These are phyloP conservation scores for Phyllosticta citribraziliensis DNA, from an alignment of 2,329 filamentous ascomycete genomes.

Conservation along the genomic window DNA sequence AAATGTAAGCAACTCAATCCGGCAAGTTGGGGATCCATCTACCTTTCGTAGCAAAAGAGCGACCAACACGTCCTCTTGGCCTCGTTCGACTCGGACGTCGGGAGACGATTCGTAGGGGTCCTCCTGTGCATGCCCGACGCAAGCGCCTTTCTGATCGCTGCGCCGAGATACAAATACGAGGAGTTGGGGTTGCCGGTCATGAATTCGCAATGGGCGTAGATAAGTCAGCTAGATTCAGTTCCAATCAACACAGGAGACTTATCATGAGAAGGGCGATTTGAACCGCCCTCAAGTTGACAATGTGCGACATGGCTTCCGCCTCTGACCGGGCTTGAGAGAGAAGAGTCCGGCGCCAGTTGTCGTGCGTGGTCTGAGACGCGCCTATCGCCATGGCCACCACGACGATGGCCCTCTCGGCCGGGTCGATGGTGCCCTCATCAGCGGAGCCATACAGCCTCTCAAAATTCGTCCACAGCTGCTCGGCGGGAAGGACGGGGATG, in stretches of 20 bases:
- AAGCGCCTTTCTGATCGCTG: conserved; percentile 7
- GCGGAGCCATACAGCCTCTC: conserved; percentile 8
- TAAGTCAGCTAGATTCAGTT: not conserved
- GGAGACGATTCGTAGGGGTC: not conserved
- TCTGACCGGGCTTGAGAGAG: conserved; percentile 4
- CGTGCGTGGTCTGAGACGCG: conserved; percentile 2
- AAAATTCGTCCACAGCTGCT: conserved; percentile 4
- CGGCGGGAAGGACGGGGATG: conserved; percentile 3
- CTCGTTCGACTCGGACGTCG: conserved; percentile 3
- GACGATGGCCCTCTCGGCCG: conserved; percentile 6
- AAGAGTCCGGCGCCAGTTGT: conserved; percentile 2
- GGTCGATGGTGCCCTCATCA: conserved; percentile 4
- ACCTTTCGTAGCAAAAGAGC: conserved; percentile 5
- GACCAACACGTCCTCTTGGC: conserved; percentile 6
- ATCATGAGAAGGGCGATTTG: conserved; percentile 8
- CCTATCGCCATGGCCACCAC: conserved; percentile 9
- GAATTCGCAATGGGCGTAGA: conserved; percentile 6
- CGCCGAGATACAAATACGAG: conserved; percentile 4
- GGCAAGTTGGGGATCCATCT: too few relatives aligned
- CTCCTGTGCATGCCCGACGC: conserved; percentile 8
- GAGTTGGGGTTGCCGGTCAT: conserved; percentile 8
- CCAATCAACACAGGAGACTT: not conserved
- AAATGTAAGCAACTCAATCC: too few relatives aligned
- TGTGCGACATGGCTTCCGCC: conserved; percentile 2
- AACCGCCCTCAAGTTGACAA: conserved; percentile 5